Evolutionary conservation across 148 eudicot species (phyloP).

Genomic region (Rhododendron molle): DNA sequence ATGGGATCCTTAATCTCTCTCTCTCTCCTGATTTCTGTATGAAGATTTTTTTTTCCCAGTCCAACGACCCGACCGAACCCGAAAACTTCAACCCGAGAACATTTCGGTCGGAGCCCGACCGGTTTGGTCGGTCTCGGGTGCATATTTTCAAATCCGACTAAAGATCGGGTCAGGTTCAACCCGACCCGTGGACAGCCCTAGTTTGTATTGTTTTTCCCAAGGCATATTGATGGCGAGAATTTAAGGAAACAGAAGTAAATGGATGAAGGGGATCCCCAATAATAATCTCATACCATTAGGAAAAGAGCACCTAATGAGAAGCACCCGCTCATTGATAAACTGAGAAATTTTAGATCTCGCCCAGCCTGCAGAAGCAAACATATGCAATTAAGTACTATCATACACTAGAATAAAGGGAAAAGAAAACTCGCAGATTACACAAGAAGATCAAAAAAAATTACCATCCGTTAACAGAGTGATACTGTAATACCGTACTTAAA

Average conservation of each 20-base stretch:
- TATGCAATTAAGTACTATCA: neutral
- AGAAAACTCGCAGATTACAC: neutral
- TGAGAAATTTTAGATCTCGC: conserved; percentile 68
- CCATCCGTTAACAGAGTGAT: neutral
- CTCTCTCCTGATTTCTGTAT: too few species aligned
- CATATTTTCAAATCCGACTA: too few species aligned
- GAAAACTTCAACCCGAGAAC: too few species aligned
- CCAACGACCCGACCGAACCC: too few species aligned
- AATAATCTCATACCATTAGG: conserved; percentile 46
- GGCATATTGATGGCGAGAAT: neutral
- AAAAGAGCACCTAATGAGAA: conserved; percentile 58
- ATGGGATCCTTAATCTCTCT: too few species aligned
- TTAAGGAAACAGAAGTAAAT: neutral
- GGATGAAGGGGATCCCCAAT: neutral
- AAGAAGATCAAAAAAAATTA: neutral
- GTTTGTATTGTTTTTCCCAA: neutral
- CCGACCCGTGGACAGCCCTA: too few species aligned
- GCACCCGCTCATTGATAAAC: conserved; percentile 66
- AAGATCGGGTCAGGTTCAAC: too few species aligned
- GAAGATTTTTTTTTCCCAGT: too few species aligned
- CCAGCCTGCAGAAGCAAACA: conserved; percentile 65
- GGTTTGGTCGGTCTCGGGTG: too few species aligned
- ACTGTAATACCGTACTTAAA: neutral
- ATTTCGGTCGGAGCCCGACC: too few species aligned
- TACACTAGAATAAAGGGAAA: neutral